These are phyloP conservation scores for Moniliophthora roreri DNA, from an alignment of 1,284 basidiomycete species.

Conservation along the genomic window DNA sequence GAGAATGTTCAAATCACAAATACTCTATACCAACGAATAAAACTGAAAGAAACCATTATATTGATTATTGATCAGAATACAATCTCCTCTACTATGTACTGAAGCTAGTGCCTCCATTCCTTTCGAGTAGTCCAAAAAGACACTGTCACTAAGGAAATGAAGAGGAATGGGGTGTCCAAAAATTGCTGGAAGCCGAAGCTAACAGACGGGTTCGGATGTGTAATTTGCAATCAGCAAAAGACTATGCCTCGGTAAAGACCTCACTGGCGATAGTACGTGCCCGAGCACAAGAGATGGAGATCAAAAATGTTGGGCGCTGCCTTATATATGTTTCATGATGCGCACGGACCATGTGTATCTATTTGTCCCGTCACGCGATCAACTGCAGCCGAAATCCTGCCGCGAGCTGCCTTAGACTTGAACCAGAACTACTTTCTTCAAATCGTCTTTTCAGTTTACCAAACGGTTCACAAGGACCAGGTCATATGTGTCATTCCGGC, in stretches of 20 bases:
- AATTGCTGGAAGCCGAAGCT: slow-evolving; percentile 79
- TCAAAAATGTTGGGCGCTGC: background rate
- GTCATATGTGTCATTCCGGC: too few relatives aligned
- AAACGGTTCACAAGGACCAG: too few relatives aligned
- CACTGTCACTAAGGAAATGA: slow-evolving; percentile 2
- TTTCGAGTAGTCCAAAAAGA: background rate
- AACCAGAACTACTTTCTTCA: too few relatives aligned
- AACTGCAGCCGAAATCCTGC: too few relatives aligned
- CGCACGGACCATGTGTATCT: slow-evolving; percentile 43
- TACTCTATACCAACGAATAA: too few relatives aligned
- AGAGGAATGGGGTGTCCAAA: slow-evolving; percentile 51
- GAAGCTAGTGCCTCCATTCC: background rate
- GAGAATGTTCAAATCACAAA: too few relatives aligned
- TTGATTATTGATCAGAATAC: too few relatives aligned
- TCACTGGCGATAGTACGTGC: slow-evolving; percentile 91
- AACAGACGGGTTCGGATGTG: slow-evolving; percentile 81
- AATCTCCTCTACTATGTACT: background rate
- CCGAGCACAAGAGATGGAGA: slow-evolving; percentile 82
- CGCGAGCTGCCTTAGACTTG: too few relatives aligned
- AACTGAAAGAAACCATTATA: too few relatives aligned
- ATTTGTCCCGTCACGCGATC: background rate
- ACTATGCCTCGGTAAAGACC: slow-evolving; percentile 88
- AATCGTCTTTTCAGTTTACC: too few relatives aligned
- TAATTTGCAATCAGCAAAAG: slow-evolving; percentile 95
- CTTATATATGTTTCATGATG: slow-evolving; percentile 31